Evolutionary conservation across 2,329 filamentous ascomycete species (phyloP).

Genomic region (Fusarium cicatricum): DNA sequence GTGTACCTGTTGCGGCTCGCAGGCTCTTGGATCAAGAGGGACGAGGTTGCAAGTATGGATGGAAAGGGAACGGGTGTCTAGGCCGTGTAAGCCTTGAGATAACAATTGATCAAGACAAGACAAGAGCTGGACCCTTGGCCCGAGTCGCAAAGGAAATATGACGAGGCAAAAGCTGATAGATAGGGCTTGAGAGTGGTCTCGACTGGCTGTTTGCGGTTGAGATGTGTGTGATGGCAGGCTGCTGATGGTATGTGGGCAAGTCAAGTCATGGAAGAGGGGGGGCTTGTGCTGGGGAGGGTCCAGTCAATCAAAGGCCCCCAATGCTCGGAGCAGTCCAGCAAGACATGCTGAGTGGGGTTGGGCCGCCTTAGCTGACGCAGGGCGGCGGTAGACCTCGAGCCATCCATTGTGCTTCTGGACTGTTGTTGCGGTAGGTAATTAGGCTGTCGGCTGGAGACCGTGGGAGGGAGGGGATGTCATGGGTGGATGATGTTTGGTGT

Average conservation of each 20-base stretch:
- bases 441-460: constrained; percentile 14
- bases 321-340: constrained; percentile 13
- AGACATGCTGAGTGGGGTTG: constrained; percentile 32
- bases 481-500: constrained; percentile 30
- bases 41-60: background rate
- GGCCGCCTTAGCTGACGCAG: constrained; percentile 31
- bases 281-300: constrained; percentile 35
- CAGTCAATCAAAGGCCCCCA: constrained; percentile 18
- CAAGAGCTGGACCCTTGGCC: constrained; percentile 13
- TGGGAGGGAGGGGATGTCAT: constrained; percentile 20
- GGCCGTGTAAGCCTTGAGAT: constrained; percentile 4
- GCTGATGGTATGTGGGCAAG: constrained; percentile 34
- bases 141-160: background rate
- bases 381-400: constrained; percentile 20
- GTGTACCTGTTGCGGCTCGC: constrained; percentile 28
- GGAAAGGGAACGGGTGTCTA: background rate
- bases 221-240: constrained; percentile 37
- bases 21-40: background rate
- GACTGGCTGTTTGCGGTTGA: constrained; percentile 19
- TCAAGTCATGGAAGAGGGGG: constrained; percentile 41
- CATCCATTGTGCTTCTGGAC: background rate
- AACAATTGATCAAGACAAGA: constrained; percentile 18
- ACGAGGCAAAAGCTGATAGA: constrained; percentile 1
- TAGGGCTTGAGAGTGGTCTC: constrained; percentile 24
- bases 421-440: no score